These are phyloP conservation scores for Leccinum cinnamomeum DNA, from an alignment of 1,284 basidiomycete species.

Conservation along the genomic window DNA sequence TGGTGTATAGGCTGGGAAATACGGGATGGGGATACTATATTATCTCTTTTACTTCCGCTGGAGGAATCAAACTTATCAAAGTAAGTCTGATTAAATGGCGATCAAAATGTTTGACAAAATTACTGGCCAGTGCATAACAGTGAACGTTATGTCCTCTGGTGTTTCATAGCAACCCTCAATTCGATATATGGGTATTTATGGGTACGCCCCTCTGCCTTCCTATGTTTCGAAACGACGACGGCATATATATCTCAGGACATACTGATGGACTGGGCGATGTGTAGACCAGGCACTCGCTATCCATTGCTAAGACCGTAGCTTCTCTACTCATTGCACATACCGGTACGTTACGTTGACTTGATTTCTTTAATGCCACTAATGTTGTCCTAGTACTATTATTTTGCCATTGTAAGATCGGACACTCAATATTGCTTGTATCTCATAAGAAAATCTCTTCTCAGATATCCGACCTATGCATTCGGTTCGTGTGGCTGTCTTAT, in stretches of 20 bases:
- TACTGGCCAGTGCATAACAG: constrained; percentile 34
- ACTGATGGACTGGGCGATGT: constrained; percentile 82
- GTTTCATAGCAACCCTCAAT: constrained; percentile 61
- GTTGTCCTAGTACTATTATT: constrained; percentile 60
- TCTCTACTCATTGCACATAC: constrained; percentile 60
- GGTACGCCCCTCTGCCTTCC: constrained; percentile 48
- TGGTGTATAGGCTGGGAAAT: constrained; percentile 71
- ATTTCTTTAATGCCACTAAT: constrained; percentile 5
- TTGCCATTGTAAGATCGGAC: constrained; percentile 58
- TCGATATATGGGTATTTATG: constrained; percentile 76
- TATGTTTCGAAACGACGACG: background rate
- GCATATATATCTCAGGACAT: constrained; percentile 53
- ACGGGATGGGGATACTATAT: constrained; percentile 62
- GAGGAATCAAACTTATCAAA: constrained; percentile 43
- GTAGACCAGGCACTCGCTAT: constrained; percentile 57
- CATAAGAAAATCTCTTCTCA: constrained; percentile 28
- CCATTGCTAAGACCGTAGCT: constrained; percentile 77
- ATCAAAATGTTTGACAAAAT: background rate
- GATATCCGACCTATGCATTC: constrained; percentile 71
- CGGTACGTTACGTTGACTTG: constrained; percentile 44
- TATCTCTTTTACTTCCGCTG: constrained; percentile 73
- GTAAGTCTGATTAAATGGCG: constrained; percentile 8
- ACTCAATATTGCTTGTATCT: background rate
- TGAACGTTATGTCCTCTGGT: constrained; percentile 59
- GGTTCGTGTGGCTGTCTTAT: constrained; percentile 85